Base-by-base conservation (phyloP, 2,329 filamentous ascomycete species). In the Stagonosporopsis tanaceti region DNA sequence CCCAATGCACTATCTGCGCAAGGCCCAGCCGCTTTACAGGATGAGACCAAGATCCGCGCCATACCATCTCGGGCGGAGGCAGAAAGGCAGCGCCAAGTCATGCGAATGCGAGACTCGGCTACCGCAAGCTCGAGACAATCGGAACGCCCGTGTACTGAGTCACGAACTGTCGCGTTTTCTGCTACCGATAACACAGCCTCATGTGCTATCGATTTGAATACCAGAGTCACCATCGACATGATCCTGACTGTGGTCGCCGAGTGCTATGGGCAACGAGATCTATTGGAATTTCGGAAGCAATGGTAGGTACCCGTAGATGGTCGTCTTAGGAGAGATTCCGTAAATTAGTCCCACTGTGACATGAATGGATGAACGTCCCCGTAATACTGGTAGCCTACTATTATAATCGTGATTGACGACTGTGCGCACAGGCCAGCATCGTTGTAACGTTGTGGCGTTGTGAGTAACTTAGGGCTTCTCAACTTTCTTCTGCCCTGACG, bases 231-330 rank as follows among this genome's bases (percentile, higher is more conserved):
- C 38, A 81, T 97, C 32, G 93, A 96, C 77, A 96, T 96, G 92
- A 91, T 97, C 50, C 81, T 97, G 65, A 95, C 91, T 0, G 84
- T 97, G 34, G 89, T 90, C 45, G 93, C 92, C 67, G 93, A 97
- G 77, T 87, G 91, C 64, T 98, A 93, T 77, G 93, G 94, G 1
- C 94, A 98, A 77, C 84, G 89, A 63, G 94, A 98, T 76, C 77
- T 97, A 61, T 83, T 97, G 46, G 87, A 90, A 67, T 90, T 89
- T 60, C 85, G 92, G 56, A 85, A 89, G 44, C 51, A 47, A 20
- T 70, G 67, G 66, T 68, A 57, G 54, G 54, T 53, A 40, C 6
- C 27, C n/a, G 24, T 24, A 46, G 20, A 24, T 17, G 24, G 30
- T 24, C 3, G 37, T 17, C 15, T 28, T 12, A 44, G 38, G 17